A percentile compares a stretch with the other conserved stretches of the same genome.
phyloP scores from a whole-genome alignment of 176 grass and related monocot genomes.

The Rhynchospora breviuscula region DNA sequence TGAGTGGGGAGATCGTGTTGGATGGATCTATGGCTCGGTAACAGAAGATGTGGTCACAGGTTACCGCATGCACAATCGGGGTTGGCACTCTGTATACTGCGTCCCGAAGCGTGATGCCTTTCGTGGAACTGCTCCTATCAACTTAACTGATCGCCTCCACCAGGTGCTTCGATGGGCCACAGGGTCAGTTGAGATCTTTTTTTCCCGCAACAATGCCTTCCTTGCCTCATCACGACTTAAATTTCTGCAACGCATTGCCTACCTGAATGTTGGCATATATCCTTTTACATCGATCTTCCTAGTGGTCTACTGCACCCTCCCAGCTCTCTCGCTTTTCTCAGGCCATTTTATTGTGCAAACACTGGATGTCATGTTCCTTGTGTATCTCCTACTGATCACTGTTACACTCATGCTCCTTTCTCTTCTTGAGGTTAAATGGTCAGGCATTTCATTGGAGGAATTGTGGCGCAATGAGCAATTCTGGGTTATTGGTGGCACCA shows the following conservation, averaged over 20 bases:
- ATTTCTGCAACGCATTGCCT: constrained; percentile 67
- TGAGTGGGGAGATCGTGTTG: constrained; percentile 70
- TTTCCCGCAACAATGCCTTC: constrained; percentile 87
- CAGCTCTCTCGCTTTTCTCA: constrained; percentile 35
- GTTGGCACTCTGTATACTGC: constrained; percentile 97
- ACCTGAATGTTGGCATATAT: constrained; percentile 45
- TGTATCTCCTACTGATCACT: constrained; percentile 41
- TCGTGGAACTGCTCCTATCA: constrained; percentile 85
- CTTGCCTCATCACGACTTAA: constrained; percentile 59
- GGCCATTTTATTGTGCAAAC: constrained; percentile 35
- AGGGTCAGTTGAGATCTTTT: constrained; percentile 92
- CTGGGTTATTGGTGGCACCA: constrained; percentile 42
- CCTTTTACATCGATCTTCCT: constrained; percentile 45
- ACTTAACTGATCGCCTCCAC: constrained; percentile 87
- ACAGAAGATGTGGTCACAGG: constrained; percentile 92
- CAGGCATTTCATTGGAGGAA: constrained; percentile 36
- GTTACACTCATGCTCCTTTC: constrained; percentile 36
- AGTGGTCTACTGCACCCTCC: constrained; percentile 29
- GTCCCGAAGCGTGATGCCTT: constrained; percentile 80
- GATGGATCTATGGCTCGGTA: constrained; percentile 93
- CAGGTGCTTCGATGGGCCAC: constrained; percentile 94
- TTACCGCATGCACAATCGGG: constrained; percentile 89
- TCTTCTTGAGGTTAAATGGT: constrained; percentile 44
- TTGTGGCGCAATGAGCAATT: constrained; percentile 45
- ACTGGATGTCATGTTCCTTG: constrained; percentile 30